Evolutionary conservation across 768 basidiomycete species (phyloP), one percentile per base, ranked within the genome.

Genomic region (Lentinula aciculospora): DNA sequence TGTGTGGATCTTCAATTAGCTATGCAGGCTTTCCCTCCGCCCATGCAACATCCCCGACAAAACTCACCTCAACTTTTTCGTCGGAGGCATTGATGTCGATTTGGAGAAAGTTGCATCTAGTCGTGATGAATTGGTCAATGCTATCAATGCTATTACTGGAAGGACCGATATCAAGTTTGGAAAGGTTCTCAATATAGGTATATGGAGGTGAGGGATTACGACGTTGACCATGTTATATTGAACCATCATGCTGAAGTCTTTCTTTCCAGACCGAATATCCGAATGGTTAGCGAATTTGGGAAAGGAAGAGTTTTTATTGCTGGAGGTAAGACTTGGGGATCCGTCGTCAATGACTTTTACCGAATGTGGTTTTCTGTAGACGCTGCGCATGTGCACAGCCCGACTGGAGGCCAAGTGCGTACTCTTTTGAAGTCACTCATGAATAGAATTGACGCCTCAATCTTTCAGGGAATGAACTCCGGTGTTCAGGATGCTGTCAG

Each of bases 1-100:
- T 53, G 36, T 44, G 4, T 3, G 44, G 39, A 56, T 37, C 57
- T 15, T 9, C 51, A 10, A 32, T 46, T 9, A 31, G 17, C 9
- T 37, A 1, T 28, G 0, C 44, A 70, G 73, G 61, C 45, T 73
- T 34, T 66, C 68, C 31, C 60, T 75, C 28, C 62, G 74, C 17
- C 70, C 72, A 27, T 69, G 71, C 13, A 72, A 70, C 31, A 67
- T 67, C 3, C 63, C 66, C 4, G 51, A 25, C 3, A 50, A 53
- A 10, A 65, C 61, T 47, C 62, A 71, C 31, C 74, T 64, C 58
- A 68, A 64, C 53, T 71, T 73, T 36, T 60, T 71, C 31, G 55
- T 72, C 23, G 62, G 58, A 12, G 72, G 71, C 5, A 56, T 46
- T 0, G 56, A 67, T 12, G 58, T 70, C 29, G 65, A 72, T 29